Conservation (phyloP, 2,329 filamentous ascomycete species). For the Monilinia polystroma region DNA sequence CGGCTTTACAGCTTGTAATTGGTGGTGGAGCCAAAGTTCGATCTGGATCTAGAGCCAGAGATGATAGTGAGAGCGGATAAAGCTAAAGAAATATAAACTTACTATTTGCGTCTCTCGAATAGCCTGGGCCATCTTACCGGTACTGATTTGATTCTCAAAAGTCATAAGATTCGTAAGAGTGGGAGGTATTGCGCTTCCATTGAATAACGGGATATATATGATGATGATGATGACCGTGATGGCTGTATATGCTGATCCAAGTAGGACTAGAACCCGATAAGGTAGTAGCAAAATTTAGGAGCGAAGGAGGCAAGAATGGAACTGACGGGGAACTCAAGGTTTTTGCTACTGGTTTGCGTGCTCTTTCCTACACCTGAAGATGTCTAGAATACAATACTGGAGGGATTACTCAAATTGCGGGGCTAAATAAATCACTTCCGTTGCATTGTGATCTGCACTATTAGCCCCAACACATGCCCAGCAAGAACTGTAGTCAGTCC, state of each 20-base stretch:
- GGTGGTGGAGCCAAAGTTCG: not conserved
- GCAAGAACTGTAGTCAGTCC: not conserved
- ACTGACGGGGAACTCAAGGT: not conserved
- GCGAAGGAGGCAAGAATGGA: not conserved
- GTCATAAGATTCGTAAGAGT: not conserved
- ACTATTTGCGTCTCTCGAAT: not conserved
- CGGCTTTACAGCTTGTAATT: slow-evolving; percentile 9
- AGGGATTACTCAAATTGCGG: not conserved
- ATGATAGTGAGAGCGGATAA: not conserved
- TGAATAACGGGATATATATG: not conserved
- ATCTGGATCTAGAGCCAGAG: not conserved
- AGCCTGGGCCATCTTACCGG: not conserved
- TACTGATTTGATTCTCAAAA: not conserved
- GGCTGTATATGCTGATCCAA: not conserved
- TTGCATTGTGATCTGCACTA: not conserved
- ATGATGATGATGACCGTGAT: not conserved
- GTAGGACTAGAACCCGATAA: too few species aligned
- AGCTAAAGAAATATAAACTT: not conserved
- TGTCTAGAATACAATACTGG: not conserved
- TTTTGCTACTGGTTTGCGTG: not conserved
- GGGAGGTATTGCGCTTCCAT: not conserved
- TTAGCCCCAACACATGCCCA: not conserved
- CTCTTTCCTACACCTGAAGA: not conserved
- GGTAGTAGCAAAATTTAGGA: not conserved
- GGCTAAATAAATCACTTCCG: not conserved